These are phyloP conservation scores for Rhododendron ovatum DNA, from an alignment of 148 eudicot species.

Conservation along the genomic window DNA sequence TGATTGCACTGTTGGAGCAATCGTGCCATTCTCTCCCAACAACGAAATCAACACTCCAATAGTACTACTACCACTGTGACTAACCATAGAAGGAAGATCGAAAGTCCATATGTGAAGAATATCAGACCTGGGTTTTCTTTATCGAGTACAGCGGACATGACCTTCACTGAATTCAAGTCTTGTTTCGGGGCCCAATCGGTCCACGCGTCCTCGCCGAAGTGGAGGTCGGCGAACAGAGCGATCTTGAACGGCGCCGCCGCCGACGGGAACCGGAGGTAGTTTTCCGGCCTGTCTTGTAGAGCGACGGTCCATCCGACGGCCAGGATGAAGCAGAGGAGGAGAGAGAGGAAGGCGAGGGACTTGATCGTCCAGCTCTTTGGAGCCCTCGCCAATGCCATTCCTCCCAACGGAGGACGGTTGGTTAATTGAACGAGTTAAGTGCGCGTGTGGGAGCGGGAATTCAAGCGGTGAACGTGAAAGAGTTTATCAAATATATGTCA, in stretches of 20 bases:
- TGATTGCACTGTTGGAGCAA: too few species aligned
- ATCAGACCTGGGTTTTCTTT: conserved; percentile 59
- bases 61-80: not conserved
- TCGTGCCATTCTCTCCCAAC: too few species aligned
- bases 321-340: not conserved
- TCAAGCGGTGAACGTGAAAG: too few species aligned
- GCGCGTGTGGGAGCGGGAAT: too few species aligned
- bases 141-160: conserved; percentile 73
- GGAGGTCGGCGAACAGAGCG: conserved; percentile 76
- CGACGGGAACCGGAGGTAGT: conserved; percentile 22
- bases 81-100: not conserved
- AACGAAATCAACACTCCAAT: not conserved
- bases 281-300: conserved; percentile 22
- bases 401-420: too few species aligned
- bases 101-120: not conserved
- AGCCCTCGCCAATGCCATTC: not conserved
- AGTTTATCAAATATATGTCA: too few species aligned
- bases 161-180: conserved; percentile 50
- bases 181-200: conserved; percentile 75
- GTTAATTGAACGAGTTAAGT: too few species aligned
- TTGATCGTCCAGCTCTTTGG: not conserved
- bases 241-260: conserved; percentile 56
- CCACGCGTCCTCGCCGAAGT: conserved; percentile 83
- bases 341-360: not conserved
- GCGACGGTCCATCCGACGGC: not conserved